phyloP scores from a whole-genome alignment of 129 eudicot genomes.

The Flaveria bidentis region DNA sequence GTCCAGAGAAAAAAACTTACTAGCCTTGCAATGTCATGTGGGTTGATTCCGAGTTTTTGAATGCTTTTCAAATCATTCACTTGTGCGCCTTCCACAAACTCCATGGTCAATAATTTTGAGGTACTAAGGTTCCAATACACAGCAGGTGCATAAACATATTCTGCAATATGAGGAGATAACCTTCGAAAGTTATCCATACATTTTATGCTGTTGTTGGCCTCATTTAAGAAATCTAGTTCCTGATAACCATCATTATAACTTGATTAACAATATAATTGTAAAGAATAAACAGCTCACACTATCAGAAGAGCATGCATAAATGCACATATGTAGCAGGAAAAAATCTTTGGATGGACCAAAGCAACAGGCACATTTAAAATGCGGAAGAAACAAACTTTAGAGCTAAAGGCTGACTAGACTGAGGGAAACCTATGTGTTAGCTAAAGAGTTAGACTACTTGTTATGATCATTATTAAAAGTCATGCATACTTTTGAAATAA shows the following conservation, averaged over 20 bases:
- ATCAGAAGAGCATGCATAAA: conserved; percentile 22
- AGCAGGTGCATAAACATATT: conserved; percentile 72
- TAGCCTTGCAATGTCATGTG: conserved; percentile 70
- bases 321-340: conserved; percentile 1
- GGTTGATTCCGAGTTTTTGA: conserved; percentile 57
- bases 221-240: conserved; percentile 92
- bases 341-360: conserved; percentile 1
- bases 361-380: neutral
- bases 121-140: conserved; percentile 81
- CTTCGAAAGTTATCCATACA: conserved; percentile 91
- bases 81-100: conserved; percentile 77
- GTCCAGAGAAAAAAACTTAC: conserved; percentile 48
- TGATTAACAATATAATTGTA: conserved; percentile 26
- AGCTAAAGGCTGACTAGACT: neutral
- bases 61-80: conserved; percentile 68
- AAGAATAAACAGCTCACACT: conserved; percentile 1
- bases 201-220: conserved; percentile 91
- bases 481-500: neutral
- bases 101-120: conserved; percentile 88
- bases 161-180: conserved; percentile 90
- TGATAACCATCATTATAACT: conserved; percentile 47
- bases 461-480: neutral
- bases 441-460: neutral
- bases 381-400: neutral
- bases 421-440: neutral